Conservation (phyloP, 306 rosid species). For the Castanospermum australe region DNA sequence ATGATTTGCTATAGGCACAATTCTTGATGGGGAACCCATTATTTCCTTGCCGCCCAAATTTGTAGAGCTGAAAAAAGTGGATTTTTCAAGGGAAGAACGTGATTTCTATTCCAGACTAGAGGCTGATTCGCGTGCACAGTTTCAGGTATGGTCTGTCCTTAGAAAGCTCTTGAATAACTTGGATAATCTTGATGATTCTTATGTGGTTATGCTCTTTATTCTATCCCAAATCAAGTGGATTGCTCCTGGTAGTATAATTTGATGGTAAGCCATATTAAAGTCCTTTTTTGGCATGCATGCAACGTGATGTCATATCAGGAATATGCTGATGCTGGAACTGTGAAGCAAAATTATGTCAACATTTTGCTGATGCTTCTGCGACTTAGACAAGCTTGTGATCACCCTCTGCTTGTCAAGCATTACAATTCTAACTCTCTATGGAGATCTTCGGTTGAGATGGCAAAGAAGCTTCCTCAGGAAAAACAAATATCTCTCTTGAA, state of each 20-base stretch:
- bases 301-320: conserved; percentile 48
- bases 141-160: conserved; percentile 58
- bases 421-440: conserved; percentile 67
- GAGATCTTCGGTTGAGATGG: conserved; percentile 78
- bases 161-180: conserved; percentile 7
- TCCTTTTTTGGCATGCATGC: conserved; percentile 11
- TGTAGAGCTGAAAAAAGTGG: conserved; percentile 79
- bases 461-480: conserved; percentile 79
- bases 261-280: not conserved
- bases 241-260: not conserved
- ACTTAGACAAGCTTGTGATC: conserved; percentile 99
- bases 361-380: conserved; percentile 97
- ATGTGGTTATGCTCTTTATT: conserved; percentile 14
- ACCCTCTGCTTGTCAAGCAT: conserved; percentile 85
- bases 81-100: conserved; percentile 84
- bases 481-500: conserved; percentile 57
- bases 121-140: conserved; percentile 97
- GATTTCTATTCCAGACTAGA: conserved; percentile 88
- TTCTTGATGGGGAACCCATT: conserved; percentile 94
- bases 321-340: conserved; percentile 99
- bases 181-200: not conserved
- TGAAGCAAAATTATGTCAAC: conserved; percentile 96
- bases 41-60: conserved; percentile 77
- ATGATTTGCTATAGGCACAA: conserved; percentile 54
- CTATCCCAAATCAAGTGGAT: not conserved